These are phyloP conservation scores for Auricularia sp. DNA, from an alignment of 768 basidiomycete genomes.

Conservation along the genomic window DNA sequence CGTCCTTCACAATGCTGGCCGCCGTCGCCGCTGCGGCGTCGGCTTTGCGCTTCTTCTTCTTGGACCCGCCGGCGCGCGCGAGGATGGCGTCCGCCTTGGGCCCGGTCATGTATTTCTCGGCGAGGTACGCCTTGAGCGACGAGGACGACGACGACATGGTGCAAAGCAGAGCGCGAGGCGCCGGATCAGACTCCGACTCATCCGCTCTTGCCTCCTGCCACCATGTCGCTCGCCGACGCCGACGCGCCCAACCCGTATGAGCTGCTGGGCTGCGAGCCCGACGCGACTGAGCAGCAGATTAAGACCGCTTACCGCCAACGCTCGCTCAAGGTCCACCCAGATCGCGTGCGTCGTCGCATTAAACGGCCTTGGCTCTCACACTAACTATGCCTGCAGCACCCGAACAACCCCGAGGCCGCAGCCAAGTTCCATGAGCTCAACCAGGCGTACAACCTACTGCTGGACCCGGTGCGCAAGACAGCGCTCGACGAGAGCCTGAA, in stretches of 20 bases:
- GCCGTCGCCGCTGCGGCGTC: slow-evolving; percentile 25
- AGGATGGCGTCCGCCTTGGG: slow-evolving; percentile 94
- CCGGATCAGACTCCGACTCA: neutral
- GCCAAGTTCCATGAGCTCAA: slow-evolving; percentile 80
- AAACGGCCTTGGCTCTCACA: slow-evolving; percentile 3
- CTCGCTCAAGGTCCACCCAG: slow-evolving; percentile 81
- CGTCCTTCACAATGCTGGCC: slow-evolving; percentile 35
- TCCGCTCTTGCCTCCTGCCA: neutral
- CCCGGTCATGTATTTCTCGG: slow-evolving; percentile 91
- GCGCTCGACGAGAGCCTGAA: slow-evolving; percentile 75
- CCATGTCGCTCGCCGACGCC: slow-evolving; percentile 39
- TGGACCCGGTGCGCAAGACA: slow-evolving; percentile 68
- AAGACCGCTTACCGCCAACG: slow-evolving; percentile 67
- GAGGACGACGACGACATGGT: neutral
- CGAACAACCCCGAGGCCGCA: slow-evolving; percentile 73
- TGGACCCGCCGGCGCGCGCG: slow-evolving; percentile 43
- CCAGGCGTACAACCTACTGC: slow-evolving; percentile 67
- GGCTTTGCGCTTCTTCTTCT: slow-evolving; percentile 72
- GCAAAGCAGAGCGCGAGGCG: neutral
- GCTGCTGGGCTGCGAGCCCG: slow-evolving; percentile 46
- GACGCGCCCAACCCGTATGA: slow-evolving; percentile 50
- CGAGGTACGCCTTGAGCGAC: slow-evolving; percentile 69
- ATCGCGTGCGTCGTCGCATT: slow-evolving; percentile 44
- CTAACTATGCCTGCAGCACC: slow-evolving; percentile 39
- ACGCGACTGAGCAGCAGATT: slow-evolving; percentile 69